Conservation (phyloP, 2,329 filamentous ascomycete genomes). For the Daldinia sp. region DNA sequence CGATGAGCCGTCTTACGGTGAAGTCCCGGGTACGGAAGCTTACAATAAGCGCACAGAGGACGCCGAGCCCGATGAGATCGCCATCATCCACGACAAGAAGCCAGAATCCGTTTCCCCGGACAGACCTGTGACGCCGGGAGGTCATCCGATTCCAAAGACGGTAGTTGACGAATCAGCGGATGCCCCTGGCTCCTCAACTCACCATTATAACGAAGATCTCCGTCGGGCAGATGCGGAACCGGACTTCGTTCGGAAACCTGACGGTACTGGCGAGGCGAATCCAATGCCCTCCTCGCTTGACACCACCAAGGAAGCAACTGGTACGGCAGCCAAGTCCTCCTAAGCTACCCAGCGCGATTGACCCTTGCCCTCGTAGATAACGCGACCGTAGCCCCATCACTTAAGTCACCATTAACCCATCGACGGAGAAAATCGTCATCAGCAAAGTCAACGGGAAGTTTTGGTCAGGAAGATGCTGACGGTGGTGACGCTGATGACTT, state of each 20-base stretch:
- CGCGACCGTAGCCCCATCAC: slow-evolving; percentile 40
- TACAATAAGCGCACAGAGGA: slow-evolving; percentile 64
- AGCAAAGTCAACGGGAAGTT: slow-evolving; percentile 40
- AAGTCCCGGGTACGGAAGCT: slow-evolving; percentile 68
- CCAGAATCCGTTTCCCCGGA: slow-evolving; percentile 41
- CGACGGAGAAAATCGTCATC: slow-evolving; percentile 45
- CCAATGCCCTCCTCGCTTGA: slow-evolving; percentile 41
- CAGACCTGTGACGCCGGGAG: slow-evolving; percentile 47
- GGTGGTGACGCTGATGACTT: slow-evolving; percentile 57
- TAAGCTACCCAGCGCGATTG: slow-evolving; percentile 49
- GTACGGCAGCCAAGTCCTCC: slow-evolving; percentile 50
- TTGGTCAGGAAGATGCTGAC: slow-evolving; percentile 43
- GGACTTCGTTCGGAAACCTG: slow-evolving; percentile 56
- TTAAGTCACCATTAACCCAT: slow-evolving; percentile 41
- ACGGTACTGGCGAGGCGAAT: slow-evolving; percentile 50
- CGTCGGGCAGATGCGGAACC: slow-evolving; percentile 62
- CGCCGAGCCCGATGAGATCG: slow-evolving; percentile 68
- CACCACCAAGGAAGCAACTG: slow-evolving; percentile 45
- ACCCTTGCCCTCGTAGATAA: slow-evolving; percentile 49
- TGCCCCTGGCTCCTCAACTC: slow-evolving; percentile 54
- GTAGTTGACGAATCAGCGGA: slow-evolving; percentile 63
- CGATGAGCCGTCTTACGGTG: slow-evolving; percentile 65
- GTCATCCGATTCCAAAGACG: slow-evolving; percentile 58
- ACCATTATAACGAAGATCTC: slow-evolving; percentile 54
- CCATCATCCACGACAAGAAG: slow-evolving; percentile 52